Evolutionary conservation across 2,329 filamentous ascomycete species (phyloP).

Genomic region (Ceratocystis huliohia): DNA sequence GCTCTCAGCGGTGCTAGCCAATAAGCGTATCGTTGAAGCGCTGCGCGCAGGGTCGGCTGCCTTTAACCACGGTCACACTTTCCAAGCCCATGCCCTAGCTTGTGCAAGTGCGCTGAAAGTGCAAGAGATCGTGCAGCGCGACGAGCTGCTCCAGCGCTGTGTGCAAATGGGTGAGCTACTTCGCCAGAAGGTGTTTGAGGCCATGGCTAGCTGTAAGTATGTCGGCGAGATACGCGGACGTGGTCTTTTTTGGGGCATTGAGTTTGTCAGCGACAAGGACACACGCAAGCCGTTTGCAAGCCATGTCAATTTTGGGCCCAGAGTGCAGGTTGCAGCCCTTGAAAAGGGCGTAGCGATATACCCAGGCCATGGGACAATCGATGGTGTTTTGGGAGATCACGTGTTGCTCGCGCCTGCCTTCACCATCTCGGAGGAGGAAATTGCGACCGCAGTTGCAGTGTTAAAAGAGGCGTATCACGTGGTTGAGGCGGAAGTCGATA

Average conservation of each 20-base stretch:
- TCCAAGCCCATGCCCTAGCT: conserved; percentile 31
- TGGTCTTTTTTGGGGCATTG: conserved; percentile 37
- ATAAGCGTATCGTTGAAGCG: conserved; percentile 36
- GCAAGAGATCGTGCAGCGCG: conserved; percentile 29
- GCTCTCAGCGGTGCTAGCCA: conserved; percentile 44
- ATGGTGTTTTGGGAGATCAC: conserved; percentile 52
- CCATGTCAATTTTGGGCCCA: conserved; percentile 24
- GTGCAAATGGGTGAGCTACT: conserved; percentile 27
- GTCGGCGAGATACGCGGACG: conserved; percentile 33
- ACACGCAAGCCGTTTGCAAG: conserved; percentile 30
- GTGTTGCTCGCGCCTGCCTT: conserved; percentile 58
- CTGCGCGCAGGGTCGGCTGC: conserved; percentile 35
- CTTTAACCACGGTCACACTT: conserved; percentile 48
- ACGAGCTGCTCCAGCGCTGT: conserved; percentile 28
- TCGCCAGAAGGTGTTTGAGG: conserved; percentile 24
- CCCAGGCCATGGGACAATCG: conserved; percentile 48
- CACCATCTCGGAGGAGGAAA: conserved; percentile 44
- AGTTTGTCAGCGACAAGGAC: conserved; percentile 32
- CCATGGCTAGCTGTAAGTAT: conserved; percentile 26
- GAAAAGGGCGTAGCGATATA: conserved; percentile 36
- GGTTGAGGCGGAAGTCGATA: background rate
- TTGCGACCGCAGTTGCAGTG: conserved; percentile 29
- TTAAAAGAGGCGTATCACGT: background rate
- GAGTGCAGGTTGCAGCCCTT: conserved; percentile 26
- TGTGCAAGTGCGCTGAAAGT: conserved; percentile 32